A percentile compares a stretch with the other conserved stretches of the same genome.
Evolutionary conservation across 1,284 basidiomycete species (phyloP).

Genomic region (Trametes polyzona): DNA sequence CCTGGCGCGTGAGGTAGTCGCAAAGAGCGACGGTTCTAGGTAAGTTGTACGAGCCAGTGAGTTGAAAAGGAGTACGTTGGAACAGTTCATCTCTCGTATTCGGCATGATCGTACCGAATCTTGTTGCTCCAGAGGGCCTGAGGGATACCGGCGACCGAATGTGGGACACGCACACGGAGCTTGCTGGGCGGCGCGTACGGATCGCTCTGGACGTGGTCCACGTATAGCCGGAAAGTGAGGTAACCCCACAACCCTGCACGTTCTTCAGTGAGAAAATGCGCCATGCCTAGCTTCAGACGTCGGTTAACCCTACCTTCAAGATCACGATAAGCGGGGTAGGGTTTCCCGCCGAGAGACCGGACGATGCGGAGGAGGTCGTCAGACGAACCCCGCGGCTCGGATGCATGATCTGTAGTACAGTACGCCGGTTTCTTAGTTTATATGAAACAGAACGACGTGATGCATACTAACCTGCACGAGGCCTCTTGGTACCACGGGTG

Average conservation of each 20-base stretch:
- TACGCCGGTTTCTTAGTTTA: neutral
- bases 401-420: too few species aligned
- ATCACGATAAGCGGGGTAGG: slow-evolving; percentile 30
- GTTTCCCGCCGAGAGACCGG: slow-evolving; percentile 22
- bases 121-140: slow-evolving; percentile 9
- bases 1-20: slow-evolving; percentile 21
- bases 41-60: neutral
- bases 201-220: slow-evolving; percentile 29
- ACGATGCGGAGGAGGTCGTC: slow-evolving; percentile 17
- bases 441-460: too few species aligned
- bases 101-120: slow-evolving; percentile 7
- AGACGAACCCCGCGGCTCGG: too few species aligned
- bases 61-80: neutral
- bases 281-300: neutral
- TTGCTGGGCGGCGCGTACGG: slow-evolving; percentile 30
- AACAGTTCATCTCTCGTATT: neutral
- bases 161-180: slow-evolving; percentile 17
- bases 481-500: neutral
- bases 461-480: neutral
- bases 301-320: slow-evolving; percentile 16
- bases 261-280: neutral
- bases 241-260: slow-evolving; percentile 21
- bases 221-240: slow-evolving; percentile 9
- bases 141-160: slow-evolving; percentile 18
- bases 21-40: slow-evolving; percentile 23